Base-by-base conservation (phyloP, 164 flowering plant genomes). In the Litsea cubeba region DNA sequence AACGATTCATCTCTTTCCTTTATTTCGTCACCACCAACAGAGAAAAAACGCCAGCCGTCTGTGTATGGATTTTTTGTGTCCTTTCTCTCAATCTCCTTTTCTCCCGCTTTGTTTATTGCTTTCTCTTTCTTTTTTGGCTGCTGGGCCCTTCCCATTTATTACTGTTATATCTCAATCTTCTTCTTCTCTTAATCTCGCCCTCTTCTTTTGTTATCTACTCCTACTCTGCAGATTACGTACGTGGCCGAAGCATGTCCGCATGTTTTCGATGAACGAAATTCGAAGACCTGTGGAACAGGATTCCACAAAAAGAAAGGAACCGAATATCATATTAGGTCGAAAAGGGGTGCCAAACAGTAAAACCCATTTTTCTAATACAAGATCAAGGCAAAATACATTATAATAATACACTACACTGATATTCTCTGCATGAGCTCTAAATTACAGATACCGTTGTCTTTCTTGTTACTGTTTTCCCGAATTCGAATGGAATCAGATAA, bases 171-270 rank as follows among this genome's bases (percentile, higher is more conserved):
- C 35, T 30, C 35, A 5, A 30, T 0, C 32, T 30, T 30, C 35
- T 30, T 30, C 28, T 65, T 30, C 28, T 65, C 30, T 65, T 20
- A 54, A 5, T 30, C 69, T 65, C 7, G n/a, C n/a, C 46, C 40
- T 30, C 49, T 26, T 15, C 69, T 65, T 65, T 65, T 35, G 49
- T 65, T 30, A 26, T 65, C 69, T 65, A 2, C 12, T n/a, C 24
- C 69, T 65, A 2, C 12, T n/a, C 24, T 12, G 28, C 24, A 23
- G 12, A 20, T 2, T 10, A 24, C 24, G 65, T 63, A 63, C 65
- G 65, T 63, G 69, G 69, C 69, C n/a, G 49, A 65, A 65, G 2
- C 46, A 65, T 20, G 69, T 65, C 69, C 69, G 32, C 69, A 65
- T 65, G 69, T 65, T 12, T 12, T 30, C 69, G 15, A 30, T 30